These are phyloP conservation scores for Pleoardoris graminearum DNA, from an alignment of 2,329 filamentous ascomycete species.

Conservation along the genomic window DNA sequence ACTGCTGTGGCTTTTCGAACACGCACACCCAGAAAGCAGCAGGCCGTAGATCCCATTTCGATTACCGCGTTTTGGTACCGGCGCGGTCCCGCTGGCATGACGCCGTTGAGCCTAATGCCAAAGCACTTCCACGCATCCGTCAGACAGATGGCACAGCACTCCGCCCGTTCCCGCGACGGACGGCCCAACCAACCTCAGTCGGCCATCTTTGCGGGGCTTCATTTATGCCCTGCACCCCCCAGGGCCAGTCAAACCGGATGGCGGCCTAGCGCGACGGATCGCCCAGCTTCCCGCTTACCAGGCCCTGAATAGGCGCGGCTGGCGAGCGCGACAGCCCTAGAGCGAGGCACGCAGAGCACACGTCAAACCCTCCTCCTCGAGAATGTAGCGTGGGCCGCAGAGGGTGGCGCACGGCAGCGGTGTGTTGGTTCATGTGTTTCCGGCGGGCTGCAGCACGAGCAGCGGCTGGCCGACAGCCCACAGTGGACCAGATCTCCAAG, in stretches of 20 bases:
- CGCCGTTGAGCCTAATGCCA: conserved; percentile 2
- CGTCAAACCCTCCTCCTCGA: neutral
- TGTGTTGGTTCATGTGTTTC: neutral
- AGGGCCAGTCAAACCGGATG: conserved; percentile 18
- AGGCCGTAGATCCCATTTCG: no score
- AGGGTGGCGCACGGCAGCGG: no score
- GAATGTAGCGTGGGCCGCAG: no score
- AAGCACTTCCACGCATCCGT: neutral
- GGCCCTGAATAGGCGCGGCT: neutral
- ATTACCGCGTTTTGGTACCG: neutral
- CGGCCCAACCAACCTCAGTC: neutral
- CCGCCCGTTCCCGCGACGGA: no score
- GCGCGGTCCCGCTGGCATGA: neutral
- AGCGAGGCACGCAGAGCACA: neutral
- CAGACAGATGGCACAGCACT: neutral
- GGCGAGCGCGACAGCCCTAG: neutral
- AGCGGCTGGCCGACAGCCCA: conserved; percentile 2
- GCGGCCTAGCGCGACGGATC: conserved; percentile 21
- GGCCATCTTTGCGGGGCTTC: conserved; percentile 19
- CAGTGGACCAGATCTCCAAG: conserved; percentile 22
- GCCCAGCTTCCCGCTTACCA: conserved; percentile 21
- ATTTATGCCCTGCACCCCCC: conserved; percentile 20
- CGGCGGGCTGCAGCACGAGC: neutral
- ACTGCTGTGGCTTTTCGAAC: no score
- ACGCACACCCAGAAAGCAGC: no score